Base-by-base conservation (phyloP, 176 grass and related monocot species). In the Poa annua region DNA sequence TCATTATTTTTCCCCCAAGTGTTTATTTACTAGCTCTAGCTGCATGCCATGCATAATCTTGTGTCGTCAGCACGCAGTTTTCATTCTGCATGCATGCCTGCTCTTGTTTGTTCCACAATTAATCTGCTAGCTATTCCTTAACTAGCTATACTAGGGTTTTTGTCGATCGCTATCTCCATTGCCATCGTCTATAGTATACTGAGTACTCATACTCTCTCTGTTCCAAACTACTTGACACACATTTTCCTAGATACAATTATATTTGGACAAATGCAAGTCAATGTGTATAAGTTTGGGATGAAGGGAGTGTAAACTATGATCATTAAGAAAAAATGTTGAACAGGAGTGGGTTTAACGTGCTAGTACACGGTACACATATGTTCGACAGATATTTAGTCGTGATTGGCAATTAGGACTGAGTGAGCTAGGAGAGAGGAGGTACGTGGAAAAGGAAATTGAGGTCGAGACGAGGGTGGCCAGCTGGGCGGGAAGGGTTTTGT, bases 401-500 rank as follows among this genome's bases (percentile, higher is more conserved):
- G 49, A 75, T 77, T 81, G 52, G 44, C 35, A 53, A 68, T 12
- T 47, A 47, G 8, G 8, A 10, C 8, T 2, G 7, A 33, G 6
- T 14, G 26, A 7, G 25, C 5, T 7, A 33, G 61, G 32, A n/a
- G n/a, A n/a, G n/a, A 50, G 19, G 62, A 44, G 20, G 16, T 41
- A 48, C 20, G 26, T 21, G 10, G 35, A 57, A 78, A 66, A 73
- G 22, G 25, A 22, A 6, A 14, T 8, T 7, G 15, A 20, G 12
- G 21, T 25, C 10, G 20, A 59, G 80, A n/a, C 56, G 75, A 74
- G 19, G 33, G 41, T 12, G 74, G 74, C 85, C 83, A 86, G 74
- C 73, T 68, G 71, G 77, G 65, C 21, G 88, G 56, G 45, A 82
- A 89, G 35, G 79, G 48, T 89, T 83, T 83, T 90, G 80, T 86